Evolutionary conservation across 768 basidiomycete species (phyloP).

Genomic region (Amyloporia xantha): DNA sequence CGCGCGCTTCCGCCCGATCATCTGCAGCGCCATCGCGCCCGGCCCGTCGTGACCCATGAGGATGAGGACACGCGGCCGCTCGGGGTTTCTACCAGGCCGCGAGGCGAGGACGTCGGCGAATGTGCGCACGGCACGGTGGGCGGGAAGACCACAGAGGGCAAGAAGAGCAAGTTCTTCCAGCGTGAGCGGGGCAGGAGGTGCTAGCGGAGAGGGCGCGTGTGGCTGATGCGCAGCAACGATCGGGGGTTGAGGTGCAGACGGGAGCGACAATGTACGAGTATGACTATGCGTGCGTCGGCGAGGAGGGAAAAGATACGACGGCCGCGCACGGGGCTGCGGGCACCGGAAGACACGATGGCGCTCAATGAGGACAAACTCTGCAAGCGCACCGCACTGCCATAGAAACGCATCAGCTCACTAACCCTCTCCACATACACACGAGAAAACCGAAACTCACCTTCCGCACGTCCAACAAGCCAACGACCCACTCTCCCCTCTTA

Average conservation of each 20-base stretch:
- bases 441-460: constrained; percentile 49
- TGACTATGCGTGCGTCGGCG: constrained; percentile 16
- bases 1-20: constrained; percentile 66
- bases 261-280: constrained; percentile 20
- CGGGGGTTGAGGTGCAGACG: constrained; percentile 10
- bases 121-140: constrained; percentile 74
- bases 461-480: constrained; percentile 69
- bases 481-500: constrained; percentile 80
- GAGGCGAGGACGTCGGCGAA: constrained; percentile 44
- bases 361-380: constrained; percentile 85
- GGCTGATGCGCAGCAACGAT: constrained; percentile 8
- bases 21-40: constrained; percentile 73
- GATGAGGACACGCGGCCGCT: constrained; percentile 45
- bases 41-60: constrained; percentile 68
- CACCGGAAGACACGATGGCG: constrained; percentile 69
- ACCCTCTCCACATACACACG: background rate
- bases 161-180: constrained; percentile 77
- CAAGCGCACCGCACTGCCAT: constrained; percentile 78
- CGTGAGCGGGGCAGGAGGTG: constrained; percentile 26
- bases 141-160: constrained; percentile 73
- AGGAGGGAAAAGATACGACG: constrained; percentile 22
- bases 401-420: background rate
- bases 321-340: constrained; percentile 41
- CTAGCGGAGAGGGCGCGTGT: constrained; percentile 13
- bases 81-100: constrained; percentile 5